These are phyloP conservation scores for Pythium folliculosum DNA, from an alignment of 352 stramenopile genomes.

Conservation along the genomic window DNA sequence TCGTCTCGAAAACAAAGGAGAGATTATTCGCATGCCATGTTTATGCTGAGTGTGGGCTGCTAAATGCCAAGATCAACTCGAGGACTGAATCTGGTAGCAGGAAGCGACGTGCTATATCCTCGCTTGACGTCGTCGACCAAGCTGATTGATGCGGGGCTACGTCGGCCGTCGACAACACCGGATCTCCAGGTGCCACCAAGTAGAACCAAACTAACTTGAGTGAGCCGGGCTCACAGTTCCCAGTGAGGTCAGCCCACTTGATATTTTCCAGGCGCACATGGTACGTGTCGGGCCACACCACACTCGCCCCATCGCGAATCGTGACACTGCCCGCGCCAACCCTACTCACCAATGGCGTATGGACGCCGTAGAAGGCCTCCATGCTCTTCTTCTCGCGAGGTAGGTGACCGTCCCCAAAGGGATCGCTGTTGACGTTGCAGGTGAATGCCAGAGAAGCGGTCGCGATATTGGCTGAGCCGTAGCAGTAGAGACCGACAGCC, in stretches of 20 bases:
- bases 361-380: neutral
- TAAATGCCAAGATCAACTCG: slow-evolving; percentile 10
- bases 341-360: too few species aligned
- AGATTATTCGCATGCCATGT: too few species aligned
- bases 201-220: slow-evolving; percentile 11
- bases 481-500: slow-evolving; percentile 6
- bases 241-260: neutral
- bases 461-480: neutral
- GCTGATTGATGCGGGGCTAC: slow-evolving; percentile 1
- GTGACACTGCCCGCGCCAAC: neutral
- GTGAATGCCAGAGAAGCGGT: neutral
- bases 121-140: slow-evolving; percentile 2
- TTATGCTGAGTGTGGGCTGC: neutral
- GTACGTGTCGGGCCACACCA: slow-evolving; percentile 8
- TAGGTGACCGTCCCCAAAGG: neutral
- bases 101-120: slow-evolving; percentile 3
- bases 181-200: neutral
- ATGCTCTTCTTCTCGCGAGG: neutral
- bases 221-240: neutral
- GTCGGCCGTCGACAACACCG: slow-evolving; percentile 11
- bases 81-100: neutral
- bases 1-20: too few species aligned
- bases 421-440: neutral
- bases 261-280: neutral
- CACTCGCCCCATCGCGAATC: slow-evolving; percentile 1